Base-by-base conservation (phyloP, 169 alveolate genomes). In the Plasmodium knowlesi region DNA sequence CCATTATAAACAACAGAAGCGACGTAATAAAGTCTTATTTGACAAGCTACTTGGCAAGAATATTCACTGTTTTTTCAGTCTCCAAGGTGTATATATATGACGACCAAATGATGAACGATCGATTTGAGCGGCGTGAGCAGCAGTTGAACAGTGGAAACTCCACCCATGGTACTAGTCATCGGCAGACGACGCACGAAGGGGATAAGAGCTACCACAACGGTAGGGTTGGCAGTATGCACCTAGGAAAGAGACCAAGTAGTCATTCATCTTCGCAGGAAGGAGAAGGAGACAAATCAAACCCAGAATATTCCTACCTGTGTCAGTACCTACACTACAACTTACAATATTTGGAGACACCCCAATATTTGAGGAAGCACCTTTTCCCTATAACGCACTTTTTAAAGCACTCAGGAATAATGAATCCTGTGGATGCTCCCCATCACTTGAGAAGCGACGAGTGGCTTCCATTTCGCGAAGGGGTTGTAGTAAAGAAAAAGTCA, bases 351-450 rank as follows among this genome's bases (percentile, higher is more conserved):
- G 99, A 99, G 95, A 99, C 99, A 12, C 99, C 99, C 8, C 99
- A 99, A 97, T 99, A 99, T 95, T 97, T 99, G 71, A 97, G 99
- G 86, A 98, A 74, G 32, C 92, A 67, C 41, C 16, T 71, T 16
- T 97, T 97, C 92, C 98, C 98, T 22, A 95, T 96, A 84, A 95
- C 97, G 70, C 95, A 96, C 30, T 99, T 97, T 90, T 96, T 99
- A 57, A 98, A 98, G 76, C 97, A 96, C 92, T 98, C 99, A 73
- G 99, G 99, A 39, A 93, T 99, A 61, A 99, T 98, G 98, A 99
- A 98, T 93, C 99, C 99, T 2, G 96, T 99, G 53, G 99, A 99
- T 95, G 99, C 99, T 16, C 99, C 99, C 57, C 99, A 99, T 95
- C 99, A 99, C 95, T 95, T 99, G 84, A 96, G 99, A 74, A 96